Conservation (phyloP, 1,139 yeast genomes). For the Hansenula lynferdii region DNA sequence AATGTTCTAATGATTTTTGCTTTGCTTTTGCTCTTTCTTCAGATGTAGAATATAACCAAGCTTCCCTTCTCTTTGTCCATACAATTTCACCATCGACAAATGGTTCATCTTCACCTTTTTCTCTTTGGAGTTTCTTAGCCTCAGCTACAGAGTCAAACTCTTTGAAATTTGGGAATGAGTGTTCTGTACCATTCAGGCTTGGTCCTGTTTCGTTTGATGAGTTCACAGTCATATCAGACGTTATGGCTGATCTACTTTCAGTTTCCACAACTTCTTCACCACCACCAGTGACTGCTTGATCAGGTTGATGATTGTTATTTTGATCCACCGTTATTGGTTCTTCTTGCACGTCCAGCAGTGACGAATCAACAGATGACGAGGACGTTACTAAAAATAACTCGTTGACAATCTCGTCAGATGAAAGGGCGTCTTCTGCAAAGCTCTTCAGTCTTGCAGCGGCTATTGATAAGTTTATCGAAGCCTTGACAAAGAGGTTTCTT, state of each 20-base stretch:
- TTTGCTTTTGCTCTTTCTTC: conserved; percentile 18
- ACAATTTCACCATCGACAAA: conserved; percentile 43
- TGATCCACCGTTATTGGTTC: conserved; percentile 1
- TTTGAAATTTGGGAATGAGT: conserved; percentile 18
- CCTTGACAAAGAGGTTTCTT: conserved; percentile 14
- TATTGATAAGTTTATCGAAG: conserved; percentile 15
- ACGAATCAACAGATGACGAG: conserved; percentile 16
- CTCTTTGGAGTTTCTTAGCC: conserved; percentile 24
- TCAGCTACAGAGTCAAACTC: conserved; percentile 28
- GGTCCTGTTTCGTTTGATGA: conserved; percentile 14
- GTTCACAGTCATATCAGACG: neutral
- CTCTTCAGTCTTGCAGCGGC: conserved; percentile 15
- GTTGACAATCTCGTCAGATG: conserved; percentile 23
- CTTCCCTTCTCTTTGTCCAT: conserved; percentile 55
- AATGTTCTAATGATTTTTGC: conserved; percentile 17
- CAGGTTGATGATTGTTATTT: conserved; percentile 2
- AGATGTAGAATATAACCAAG: conserved; percentile 45
- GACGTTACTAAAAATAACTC: conserved; percentile 22
- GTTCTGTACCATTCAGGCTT: neutral
- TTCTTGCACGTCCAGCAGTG: conserved; percentile 14
- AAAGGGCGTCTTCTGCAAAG: conserved; percentile 22
- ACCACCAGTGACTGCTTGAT: conserved; percentile 1
- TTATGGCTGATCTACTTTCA: neutral
- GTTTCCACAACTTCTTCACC: neutral
- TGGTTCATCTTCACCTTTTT: conserved; percentile 18